Conservation (phyloP, 306 rosid species). For the Gillenia trifoliata region DNA sequence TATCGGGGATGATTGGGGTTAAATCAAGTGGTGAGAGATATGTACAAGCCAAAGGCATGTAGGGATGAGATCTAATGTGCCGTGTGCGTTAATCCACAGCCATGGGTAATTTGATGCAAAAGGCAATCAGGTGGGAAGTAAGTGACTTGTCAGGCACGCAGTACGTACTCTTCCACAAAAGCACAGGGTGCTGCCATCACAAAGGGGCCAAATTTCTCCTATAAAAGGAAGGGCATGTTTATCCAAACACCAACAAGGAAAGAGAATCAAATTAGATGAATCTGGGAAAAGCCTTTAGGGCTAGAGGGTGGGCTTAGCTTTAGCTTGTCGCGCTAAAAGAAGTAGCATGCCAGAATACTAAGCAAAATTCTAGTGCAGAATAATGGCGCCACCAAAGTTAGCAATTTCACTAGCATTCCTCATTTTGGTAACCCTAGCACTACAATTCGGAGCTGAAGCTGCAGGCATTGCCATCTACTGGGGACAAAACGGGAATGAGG, state of each 20-base stretch:
- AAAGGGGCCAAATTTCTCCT: not conserved
- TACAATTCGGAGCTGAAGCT: constrained; percentile 11
- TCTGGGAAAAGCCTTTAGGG: no score
- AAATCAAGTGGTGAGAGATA: no score
- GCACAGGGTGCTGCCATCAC: not conserved
- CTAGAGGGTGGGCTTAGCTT: no score
- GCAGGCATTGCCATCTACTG: constrained; percentile 42
- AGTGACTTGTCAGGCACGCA: not conserved
- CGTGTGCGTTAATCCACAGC: not conserved
- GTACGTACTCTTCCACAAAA: not conserved
- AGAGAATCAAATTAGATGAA: no score
- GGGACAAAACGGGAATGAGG: constrained; percentile 51
- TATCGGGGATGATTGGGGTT: no score
- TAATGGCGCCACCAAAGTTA: constrained; percentile 25
- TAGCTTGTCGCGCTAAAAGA: no score
- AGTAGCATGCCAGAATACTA: no score
- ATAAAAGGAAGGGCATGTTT: constrained; percentile 7
- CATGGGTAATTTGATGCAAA: not conserved
- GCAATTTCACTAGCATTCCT: constrained; percentile 19
- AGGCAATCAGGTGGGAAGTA: no score
- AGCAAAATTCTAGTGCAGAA: not conserved
- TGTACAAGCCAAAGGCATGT: no score
- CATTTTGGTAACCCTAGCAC: constrained; percentile 1
- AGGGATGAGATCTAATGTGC: no score
- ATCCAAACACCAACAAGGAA: constrained; percentile 6